Evolutionary conservation across 495 filamentous ascomycete genomes (phyloP), one percentile per base, ranked within the genome.

Genomic region (Chaetomium tenue): DNA sequence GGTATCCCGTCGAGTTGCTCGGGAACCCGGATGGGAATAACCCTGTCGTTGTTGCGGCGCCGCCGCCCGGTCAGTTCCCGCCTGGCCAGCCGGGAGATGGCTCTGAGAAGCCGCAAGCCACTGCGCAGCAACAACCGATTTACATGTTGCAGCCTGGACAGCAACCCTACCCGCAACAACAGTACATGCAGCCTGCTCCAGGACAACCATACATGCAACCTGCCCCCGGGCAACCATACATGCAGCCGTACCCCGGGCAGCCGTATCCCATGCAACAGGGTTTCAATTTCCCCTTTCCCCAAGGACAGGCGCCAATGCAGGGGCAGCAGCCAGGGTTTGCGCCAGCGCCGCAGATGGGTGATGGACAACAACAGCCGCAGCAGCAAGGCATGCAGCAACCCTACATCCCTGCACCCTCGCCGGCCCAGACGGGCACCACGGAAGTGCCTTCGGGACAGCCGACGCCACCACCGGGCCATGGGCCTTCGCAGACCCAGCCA

Each of bases 1-100:
- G 73, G 42, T 85, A 85, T 66, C 83, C 69, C 62, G 78, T 68
- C 47, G 68, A 70, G 3, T 33, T 68, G 46, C 55, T 72, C 16
- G 70, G 68, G 5, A 58, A 64, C 8, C 61, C 62, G 33, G 55
- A 58, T 11, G 54, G 52, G 9, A 39, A 22, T 0, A 57, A 46
- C 12, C 40, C 42, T 8, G 42, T 13, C 5, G 42, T 63, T 26
- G 51, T 28, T 54, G 23, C 12, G 16, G 47, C 13, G 60, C 50
- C 16, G 37, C 51, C 40, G 22, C n/a, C n/a, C n/a, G 26, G 15
- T 3, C 22, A 22, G 33, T 15, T 25, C 7, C 58, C 58, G 28
- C 52, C 48, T 22, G 50, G 30, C 20, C 30, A 28, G 7, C 61
- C 20, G 18, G 44, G 54, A 11, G 54, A 52, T 23, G 60, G 60